phyloP scores from a whole-genome alignment of 768 basidiomycete species.

The Rhizopogon sp. region DNA sequence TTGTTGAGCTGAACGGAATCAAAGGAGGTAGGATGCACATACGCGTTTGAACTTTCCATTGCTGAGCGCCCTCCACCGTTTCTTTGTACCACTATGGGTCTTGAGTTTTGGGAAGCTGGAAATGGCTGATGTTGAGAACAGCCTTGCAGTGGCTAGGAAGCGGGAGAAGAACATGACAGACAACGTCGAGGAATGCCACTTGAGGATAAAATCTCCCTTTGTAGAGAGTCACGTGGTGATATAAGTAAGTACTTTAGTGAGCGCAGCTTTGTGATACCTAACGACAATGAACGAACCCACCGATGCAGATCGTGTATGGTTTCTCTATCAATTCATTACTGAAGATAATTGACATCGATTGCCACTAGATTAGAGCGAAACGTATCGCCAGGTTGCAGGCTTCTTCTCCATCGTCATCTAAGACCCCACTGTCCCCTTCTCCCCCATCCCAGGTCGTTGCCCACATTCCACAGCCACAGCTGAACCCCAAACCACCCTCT shows the following conservation, averaged over 20 bases:
- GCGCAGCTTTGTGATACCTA: too few species aligned
- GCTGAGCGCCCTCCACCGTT: conserved; percentile 71
- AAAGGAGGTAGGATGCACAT: conserved; percentile 17
- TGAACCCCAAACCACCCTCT: conserved; percentile 24
- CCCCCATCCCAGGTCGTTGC: conserved; percentile 24
- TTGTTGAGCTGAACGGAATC: background rate
- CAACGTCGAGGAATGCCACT: background rate
- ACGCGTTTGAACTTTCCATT: conserved; percentile 75
- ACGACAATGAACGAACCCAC: conserved; percentile 41
- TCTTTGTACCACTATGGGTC: conserved; percentile 76
- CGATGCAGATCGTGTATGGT: conserved; percentile 75
- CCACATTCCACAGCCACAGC: conserved; percentile 34
- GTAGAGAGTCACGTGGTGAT: too few species aligned
- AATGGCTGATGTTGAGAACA: conserved; percentile 57
- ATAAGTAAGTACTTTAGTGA: too few species aligned
- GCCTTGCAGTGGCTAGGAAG: conserved; percentile 26
- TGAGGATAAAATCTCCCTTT: too few species aligned
- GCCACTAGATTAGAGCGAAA: conserved; percentile 79
- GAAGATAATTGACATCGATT: background rate
- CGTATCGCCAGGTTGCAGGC: conserved; percentile 81
- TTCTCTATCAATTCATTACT: background rate
- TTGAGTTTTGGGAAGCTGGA: conserved; percentile 71
- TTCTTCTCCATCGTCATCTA: conserved; percentile 16
- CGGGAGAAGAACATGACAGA: conserved; percentile 25
- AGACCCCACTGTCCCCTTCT: conserved; percentile 9